Evolutionary conservation across 2,329 filamentous ascomycete genomes (phyloP).

Genomic region (Malbranchea cinnamomea): DNA sequence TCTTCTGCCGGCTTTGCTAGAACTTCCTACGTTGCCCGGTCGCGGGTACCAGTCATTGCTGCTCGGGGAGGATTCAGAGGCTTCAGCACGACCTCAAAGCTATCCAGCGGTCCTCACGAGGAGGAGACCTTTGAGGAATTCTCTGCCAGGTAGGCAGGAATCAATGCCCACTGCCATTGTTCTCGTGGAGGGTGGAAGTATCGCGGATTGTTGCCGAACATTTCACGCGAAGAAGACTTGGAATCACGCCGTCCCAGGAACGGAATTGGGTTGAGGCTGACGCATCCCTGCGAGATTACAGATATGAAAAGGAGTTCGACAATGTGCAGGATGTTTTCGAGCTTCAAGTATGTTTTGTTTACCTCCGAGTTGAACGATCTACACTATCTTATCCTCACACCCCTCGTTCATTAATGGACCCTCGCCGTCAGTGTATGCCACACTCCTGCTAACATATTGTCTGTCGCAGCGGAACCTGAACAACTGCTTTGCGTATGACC

Average conservation of each 20-base stretch:
- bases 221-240: no score
- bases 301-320: slow-evolving; percentile 99
- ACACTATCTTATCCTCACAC: slow-evolving; percentile 11
- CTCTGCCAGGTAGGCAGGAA: slow-evolving; percentile 63
- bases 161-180: slow-evolving; percentile 13
- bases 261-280: no score
- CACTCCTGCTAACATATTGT: slow-evolving; percentile 1
- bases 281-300: slow-evolving; percentile 30
- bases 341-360: slow-evolving; percentile 85
- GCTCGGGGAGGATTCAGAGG: slow-evolving; percentile 49
- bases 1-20: slow-evolving; percentile 46
- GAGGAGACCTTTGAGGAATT: slow-evolving; percentile 99
- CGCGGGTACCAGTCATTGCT: slow-evolving; percentile 40
- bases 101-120: slow-evolving; percentile 48
- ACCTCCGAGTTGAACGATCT: slow-evolving; percentile 6
- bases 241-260: no score
- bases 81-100: slow-evolving; percentile 40
- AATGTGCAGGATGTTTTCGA: slow-evolving; percentile 96
- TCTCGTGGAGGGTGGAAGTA: background rate
- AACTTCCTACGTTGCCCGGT: slow-evolving; percentile 44
- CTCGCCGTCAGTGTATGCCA: background rate
- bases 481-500: slow-evolving; percentile 99
- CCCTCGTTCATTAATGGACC: slow-evolving; percentile 9
- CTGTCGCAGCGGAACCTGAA: slow-evolving; percentile 69
- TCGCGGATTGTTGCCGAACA: slow-evolving; percentile 1